Conservation (phyloP, 2,329 filamentous ascomycete species). For the Myriosclerotinia duriaeana region DNA sequence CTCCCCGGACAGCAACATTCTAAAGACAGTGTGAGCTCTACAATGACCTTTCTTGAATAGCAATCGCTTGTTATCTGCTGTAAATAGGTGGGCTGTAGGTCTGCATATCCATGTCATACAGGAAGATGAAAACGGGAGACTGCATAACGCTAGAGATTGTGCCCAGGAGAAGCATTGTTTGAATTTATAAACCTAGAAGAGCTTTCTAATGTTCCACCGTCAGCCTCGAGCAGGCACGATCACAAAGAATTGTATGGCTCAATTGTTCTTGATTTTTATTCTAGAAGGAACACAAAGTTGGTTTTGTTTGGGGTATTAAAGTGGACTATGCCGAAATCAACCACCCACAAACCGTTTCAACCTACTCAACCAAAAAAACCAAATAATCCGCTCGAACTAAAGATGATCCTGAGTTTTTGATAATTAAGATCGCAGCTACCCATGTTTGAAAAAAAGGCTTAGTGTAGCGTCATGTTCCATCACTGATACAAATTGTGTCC, state of each 20-base stretch:
- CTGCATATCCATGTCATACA: conserved; percentile 27
- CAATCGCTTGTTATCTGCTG: conserved; percentile 32
- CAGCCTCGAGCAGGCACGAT: conserved; percentile 36
- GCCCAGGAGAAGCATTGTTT: conserved; percentile 25
- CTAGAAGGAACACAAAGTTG: conserved; percentile 25
- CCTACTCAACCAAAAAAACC: conserved; percentile 6
- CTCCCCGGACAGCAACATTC: conserved; percentile 38
- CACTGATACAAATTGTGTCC: conserved; percentile 12
- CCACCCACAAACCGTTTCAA: conserved; percentile 18
- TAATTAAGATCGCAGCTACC: conserved; percentile 30
- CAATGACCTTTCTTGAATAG: conserved; percentile 26
- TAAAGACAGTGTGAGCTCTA: conserved; percentile 24
- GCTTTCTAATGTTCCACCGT: conserved; percentile 31
- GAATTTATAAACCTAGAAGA: conserved; percentile 22
- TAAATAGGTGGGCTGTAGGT: conserved; percentile 23
- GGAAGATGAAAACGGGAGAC: conserved; percentile 19
- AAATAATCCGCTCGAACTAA: background rate
- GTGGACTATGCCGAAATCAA: conserved; percentile 21
- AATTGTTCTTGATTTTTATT: conserved; percentile 24
- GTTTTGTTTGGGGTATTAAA: conserved; percentile 9
- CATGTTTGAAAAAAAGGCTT: conserved; percentile 23
- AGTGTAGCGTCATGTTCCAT: conserved; percentile 20
- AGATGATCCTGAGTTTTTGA: conserved; percentile 15
- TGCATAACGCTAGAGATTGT: conserved; percentile 30
- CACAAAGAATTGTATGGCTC: conserved; percentile 27